Evolutionary conservation across 2,329 filamentous ascomycete genomes (phyloP).

Genomic region (Arachnopeziza araneosa): DNA sequence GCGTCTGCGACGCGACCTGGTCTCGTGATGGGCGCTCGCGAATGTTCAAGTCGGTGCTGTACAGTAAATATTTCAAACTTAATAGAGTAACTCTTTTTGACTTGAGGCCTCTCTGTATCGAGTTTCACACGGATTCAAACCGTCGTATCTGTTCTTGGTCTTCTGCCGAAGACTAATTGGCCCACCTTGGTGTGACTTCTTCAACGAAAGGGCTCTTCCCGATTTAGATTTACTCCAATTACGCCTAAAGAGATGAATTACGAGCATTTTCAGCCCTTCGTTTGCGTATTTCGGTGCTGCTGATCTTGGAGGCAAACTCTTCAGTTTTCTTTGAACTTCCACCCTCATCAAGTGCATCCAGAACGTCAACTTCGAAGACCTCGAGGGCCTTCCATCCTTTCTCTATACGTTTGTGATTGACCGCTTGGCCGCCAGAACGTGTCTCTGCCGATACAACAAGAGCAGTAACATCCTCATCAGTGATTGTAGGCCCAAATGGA

Average conservation of each 20-base stretch:
- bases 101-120: no score
- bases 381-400: constrained; percentile 72
- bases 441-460: constrained; percentile 89
- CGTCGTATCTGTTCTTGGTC: no score
- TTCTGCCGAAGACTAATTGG: no score
- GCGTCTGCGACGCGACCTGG: no score
- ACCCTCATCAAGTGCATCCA: constrained; percentile 61
- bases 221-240: background rate
- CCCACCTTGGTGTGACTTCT: no score
- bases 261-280: constrained; percentile 31
- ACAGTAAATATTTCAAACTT: no score
- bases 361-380: constrained; percentile 83
- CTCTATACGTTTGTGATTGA: constrained; percentile 75
- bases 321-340: constrained; percentile 40
- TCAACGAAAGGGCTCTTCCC: background rate
- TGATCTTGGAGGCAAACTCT: constrained; percentile 78
- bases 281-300: constrained; percentile 78
- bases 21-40: no score
- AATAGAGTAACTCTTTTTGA: no score
- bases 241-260: background rate
- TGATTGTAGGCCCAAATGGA: constrained; percentile 84
- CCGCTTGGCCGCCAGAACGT: constrained; percentile 70
- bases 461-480: constrained; percentile 69
- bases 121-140: no score
- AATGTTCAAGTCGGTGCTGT: no score